Percentiles rank a stretch among this genome's conserved stretches.
phyloP scores from a whole-genome alignment of 2,329 filamentous ascomycete genomes.

The Sporothrix luriei region DNA sequence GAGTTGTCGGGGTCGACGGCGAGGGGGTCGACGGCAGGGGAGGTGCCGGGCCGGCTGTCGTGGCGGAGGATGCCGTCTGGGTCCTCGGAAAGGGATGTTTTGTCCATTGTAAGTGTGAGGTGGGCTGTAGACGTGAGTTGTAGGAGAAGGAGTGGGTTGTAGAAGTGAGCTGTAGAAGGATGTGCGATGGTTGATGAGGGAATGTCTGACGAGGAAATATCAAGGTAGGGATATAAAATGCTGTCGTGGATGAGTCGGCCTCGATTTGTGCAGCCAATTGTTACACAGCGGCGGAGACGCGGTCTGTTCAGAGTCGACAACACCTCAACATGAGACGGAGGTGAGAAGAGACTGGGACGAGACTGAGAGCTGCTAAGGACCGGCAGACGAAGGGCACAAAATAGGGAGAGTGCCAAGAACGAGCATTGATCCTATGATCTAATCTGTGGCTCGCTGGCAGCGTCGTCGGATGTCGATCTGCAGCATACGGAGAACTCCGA shows the following conservation, averaged over 20 bases:
- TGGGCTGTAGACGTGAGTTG: not conserved
- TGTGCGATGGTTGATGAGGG: no score
- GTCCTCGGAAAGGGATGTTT: not conserved
- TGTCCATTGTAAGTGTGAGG: not conserved
- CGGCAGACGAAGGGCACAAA: slow-evolving; percentile 4
- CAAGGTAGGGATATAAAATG: not conserved
- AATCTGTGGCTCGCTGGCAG: no score
- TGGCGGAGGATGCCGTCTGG: not conserved
- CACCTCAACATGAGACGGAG: not conserved
- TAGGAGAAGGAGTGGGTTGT: not conserved
- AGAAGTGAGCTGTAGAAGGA: not conserved
- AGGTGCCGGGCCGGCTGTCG: no score
- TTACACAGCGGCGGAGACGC: slow-evolving; percentile 12
- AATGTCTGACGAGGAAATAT: not conserved
- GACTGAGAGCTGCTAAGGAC: not conserved
- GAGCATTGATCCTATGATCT: not conserved
- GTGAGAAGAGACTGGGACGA: not conserved
- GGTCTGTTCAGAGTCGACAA: not conserved
- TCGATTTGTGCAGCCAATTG: not conserved
- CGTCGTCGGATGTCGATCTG: not conserved
- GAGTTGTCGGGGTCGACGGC: slow-evolving; percentile 29
- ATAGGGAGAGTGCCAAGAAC: not conserved
- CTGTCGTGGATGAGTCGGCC: no score
- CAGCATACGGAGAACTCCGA: no score
- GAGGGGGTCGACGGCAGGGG: not conserved